Conservation (phyloP, 352 stramenopile genomes). For the Pseudoperonospora humuli region DNA sequence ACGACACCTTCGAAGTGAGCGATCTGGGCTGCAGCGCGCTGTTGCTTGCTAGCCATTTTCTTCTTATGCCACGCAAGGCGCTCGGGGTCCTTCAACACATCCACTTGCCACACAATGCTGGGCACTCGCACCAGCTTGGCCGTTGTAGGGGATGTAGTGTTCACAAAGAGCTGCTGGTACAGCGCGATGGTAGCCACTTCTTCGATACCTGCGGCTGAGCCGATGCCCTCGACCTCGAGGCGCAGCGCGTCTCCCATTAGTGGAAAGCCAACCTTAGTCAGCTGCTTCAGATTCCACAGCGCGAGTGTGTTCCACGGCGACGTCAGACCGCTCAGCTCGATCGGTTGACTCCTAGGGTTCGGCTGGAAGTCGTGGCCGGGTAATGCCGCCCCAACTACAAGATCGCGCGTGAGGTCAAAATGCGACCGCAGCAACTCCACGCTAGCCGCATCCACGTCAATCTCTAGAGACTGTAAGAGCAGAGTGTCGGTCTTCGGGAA, state of each 20-base stretch:
- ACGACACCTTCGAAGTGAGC: constrained; percentile 39
- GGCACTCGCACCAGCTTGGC: constrained; percentile 84
- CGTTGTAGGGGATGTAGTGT: constrained; percentile 21
- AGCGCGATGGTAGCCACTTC: constrained; percentile 90
- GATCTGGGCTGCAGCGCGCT: constrained; percentile 75
- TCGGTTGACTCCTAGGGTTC: constrained; percentile 17
- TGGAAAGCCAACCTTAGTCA: constrained; percentile 88
- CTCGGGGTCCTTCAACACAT: constrained; percentile 45
- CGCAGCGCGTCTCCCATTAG: constrained; percentile 77
- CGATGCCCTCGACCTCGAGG: constrained; percentile 35
- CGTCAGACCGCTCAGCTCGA: constrained; percentile 82
- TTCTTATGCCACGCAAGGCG: constrained; percentile 87
- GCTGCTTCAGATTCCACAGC: constrained; percentile 88
- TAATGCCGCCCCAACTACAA: constrained; percentile 89
- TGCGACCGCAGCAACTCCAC: constrained; percentile 55
- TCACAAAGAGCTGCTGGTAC: constrained; percentile 81
- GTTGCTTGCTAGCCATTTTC: constrained; percentile 93
- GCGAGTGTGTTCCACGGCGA: constrained; percentile 95
- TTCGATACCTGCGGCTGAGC: constrained; percentile 74
- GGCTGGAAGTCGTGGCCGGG: constrained; percentile 60
- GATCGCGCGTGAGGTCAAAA: constrained; percentile 57
- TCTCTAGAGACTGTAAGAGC: constrained; percentile 90
- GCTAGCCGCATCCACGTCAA: constrained; percentile 40
- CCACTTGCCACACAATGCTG: constrained; percentile 78
- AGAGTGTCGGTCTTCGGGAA: constrained; percentile 51